These are phyloP conservation scores for Chalciporus sp. DNA, from an alignment of 1,284 basidiomycete genomes.

Conservation along the genomic window DNA sequence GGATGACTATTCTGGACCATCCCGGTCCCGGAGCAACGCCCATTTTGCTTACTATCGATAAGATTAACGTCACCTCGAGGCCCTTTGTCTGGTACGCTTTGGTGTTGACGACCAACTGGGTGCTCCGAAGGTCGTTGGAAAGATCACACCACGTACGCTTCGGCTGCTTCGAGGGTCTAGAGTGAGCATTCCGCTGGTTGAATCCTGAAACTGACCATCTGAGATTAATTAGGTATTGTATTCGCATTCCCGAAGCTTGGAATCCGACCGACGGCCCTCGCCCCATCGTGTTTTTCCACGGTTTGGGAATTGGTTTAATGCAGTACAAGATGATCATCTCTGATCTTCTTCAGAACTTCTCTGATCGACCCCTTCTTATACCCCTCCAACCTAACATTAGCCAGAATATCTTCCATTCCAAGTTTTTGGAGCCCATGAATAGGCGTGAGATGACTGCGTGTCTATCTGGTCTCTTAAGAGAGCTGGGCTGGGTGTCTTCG, in stretches of 20 bases:
- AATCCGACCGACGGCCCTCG: constrained; percentile 52
- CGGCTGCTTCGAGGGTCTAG: constrained; percentile 57
- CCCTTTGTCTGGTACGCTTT: constrained; percentile 75
- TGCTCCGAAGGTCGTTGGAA: constrained; percentile 48
- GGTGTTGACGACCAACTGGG: constrained; percentile 57
- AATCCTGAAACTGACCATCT: neutral
- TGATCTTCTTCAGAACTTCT: constrained; percentile 53
- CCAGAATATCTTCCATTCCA: constrained; percentile 78
- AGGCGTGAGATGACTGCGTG: constrained; percentile 59
- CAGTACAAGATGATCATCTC: constrained; percentile 62
- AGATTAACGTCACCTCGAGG: constrained; percentile 66
- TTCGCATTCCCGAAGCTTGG: constrained; percentile 73
- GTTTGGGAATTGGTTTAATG: constrained; percentile 79
- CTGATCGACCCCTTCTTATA: constrained; percentile 76
- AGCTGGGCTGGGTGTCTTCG: constrained; percentile 66
- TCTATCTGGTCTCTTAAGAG: constrained; percentile 60
- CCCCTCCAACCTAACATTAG: constrained; percentile 85
- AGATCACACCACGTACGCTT: constrained; percentile 51
- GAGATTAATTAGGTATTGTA: constrained; percentile 58
- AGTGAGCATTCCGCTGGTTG: constrained; percentile 47
- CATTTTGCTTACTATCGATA: constrained; percentile 80
- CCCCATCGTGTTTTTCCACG: constrained; percentile 86
- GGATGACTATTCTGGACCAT: constrained; percentile 65
- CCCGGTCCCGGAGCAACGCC: constrained; percentile 57
- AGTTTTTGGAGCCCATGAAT: constrained; percentile 71